phyloP scores from a whole-genome alignment of 2,329 filamentous ascomycete genomes.

The Trichoderma atrobrunneum region DNA sequence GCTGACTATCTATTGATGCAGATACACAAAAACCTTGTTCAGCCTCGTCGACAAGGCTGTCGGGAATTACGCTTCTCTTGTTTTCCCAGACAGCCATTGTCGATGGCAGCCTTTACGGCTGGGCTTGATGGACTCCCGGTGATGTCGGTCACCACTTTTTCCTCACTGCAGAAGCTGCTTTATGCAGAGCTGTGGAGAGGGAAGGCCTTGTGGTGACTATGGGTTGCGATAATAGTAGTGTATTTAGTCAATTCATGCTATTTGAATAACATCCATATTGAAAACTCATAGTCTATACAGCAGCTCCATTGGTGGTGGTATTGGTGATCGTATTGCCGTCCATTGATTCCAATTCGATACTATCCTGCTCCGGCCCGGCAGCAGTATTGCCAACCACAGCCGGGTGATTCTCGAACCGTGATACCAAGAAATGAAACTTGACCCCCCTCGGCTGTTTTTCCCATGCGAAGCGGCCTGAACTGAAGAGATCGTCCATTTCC shows the following conservation, averaged over 20 bases:
- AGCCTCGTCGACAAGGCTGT: not conserved
- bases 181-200: slow-evolving; percentile 51
- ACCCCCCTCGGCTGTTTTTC: slow-evolving; percentile 43
- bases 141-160: slow-evolving; percentile 38
- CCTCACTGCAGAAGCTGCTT: slow-evolving; percentile 51
- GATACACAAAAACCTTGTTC: not conserved
- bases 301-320: not conserved
- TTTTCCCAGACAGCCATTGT: not conserved
- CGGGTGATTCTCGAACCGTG: slow-evolving; percentile 46
- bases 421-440: slow-evolving; percentile 45
- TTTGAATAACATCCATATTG: not conserved
- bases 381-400: slow-evolving; percentile 33
- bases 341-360: not conserved
- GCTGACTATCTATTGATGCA: slow-evolving; percentile 7
- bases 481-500: slow-evolving; percentile 69
- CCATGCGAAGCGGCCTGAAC: slow-evolving; percentile 57
- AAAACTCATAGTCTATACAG: not conserved
- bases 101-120: not conserved
- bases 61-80: not conserved
- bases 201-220: not conserved
- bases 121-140: slow-evolving; percentile 15
- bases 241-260: not conserved
- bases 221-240: not conserved
- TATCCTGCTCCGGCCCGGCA: not conserved
- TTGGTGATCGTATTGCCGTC: not conserved